Evolutionary conservation across 1,139 yeast species (phyloP), one percentile per base, ranked within the genome.

Genomic region (Trichomonascaceae sp.): DNA sequence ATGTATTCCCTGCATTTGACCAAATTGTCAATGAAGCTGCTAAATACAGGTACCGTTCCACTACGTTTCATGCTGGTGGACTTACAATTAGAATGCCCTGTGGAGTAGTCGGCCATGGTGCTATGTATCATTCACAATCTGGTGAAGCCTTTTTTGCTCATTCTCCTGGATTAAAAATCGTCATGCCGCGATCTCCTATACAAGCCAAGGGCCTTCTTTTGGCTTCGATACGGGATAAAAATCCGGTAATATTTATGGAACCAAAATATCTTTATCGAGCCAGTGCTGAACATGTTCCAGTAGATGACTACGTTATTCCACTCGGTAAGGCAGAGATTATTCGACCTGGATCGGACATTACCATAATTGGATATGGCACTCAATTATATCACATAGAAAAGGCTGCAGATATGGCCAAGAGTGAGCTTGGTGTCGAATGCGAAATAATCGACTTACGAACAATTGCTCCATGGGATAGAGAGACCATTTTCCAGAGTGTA

Each of bases 11-110:
- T 3, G 73, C 73, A 1, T 70, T 70, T 58, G 73, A 70, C 55
- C 73, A 70, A 59, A 64, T 70, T 47, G 72, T 70, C 46, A 70
- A 68, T 51, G 73, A 70, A 55, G 73, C 73, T 3, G 71, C 73
- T 17, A 70, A 69, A 56, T 66, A 66, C 57, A 61, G 73, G 8
- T 69, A 67, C 58, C 58, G 73, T 9, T 62, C 68, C 1, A 48
- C 62, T n/a, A 55, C 58, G 19, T 69, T 59, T 55, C 59, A 68
- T 53, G 63, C 58, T 15, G 73, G 73, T 3, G 72, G 72, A 0
- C 60, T 70, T 41, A 70, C 73, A 4, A 61, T 70, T 43, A 62
- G 73, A 39, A 70, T 70, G 73, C 73, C 73, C 10, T 65, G 70
- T 41, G 72, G 72, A 1, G 66, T 63, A 0, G 72, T 70, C 4